phyloP scores from a whole-genome alignment of 495 filamentous ascomycete genomes.

The Cladorrhinum samala region DNA sequence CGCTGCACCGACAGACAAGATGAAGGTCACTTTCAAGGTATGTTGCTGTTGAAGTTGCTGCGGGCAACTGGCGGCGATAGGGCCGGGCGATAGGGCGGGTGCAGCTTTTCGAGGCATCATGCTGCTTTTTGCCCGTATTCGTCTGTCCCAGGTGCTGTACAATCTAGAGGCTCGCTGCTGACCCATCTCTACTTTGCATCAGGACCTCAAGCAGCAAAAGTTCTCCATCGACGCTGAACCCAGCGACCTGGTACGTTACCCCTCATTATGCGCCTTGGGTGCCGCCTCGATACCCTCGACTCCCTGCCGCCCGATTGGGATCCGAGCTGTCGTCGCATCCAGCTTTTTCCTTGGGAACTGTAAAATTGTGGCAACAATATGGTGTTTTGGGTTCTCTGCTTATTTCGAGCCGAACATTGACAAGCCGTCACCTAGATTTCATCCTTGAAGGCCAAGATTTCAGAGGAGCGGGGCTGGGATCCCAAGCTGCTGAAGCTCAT shows the following conservation, averaged over 20 bases:
- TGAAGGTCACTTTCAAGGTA: conserved; percentile 51
- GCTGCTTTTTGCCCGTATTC: background rate
- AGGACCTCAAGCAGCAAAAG: conserved; percentile 98
- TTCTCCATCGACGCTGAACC: conserved; percentile 92
- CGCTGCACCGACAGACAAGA: conserved; percentile 28
- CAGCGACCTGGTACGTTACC: conserved; percentile 72
- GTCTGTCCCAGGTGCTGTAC: background rate
- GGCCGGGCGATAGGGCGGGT: background rate
- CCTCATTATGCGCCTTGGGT: conserved; percentile 17
- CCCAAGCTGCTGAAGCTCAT: conserved; percentile 85
- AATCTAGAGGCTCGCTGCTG: conserved; percentile 20
- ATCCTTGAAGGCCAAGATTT: conserved; percentile 83
- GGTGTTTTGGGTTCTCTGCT: no score
- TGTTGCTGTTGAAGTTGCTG: conserved; percentile 8
- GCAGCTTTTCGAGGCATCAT: background rate
- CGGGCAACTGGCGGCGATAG: background rate
- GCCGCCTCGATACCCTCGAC: conserved; percentile 8
- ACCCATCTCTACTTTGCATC: conserved; percentile 17
- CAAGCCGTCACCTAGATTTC: conserved; percentile 56
- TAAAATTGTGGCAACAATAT: no score
- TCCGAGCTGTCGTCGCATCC: background rate
- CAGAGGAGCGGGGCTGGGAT: conserved; percentile 86
- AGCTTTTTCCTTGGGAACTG: conserved; percentile 4
- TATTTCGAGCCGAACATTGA: conserved; percentile 10
- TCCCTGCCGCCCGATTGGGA: background rate